Evolutionary conservation across 2,329 filamentous ascomycete genomes (phyloP).

Genomic region (Trichoderma semiorbis): DNA sequence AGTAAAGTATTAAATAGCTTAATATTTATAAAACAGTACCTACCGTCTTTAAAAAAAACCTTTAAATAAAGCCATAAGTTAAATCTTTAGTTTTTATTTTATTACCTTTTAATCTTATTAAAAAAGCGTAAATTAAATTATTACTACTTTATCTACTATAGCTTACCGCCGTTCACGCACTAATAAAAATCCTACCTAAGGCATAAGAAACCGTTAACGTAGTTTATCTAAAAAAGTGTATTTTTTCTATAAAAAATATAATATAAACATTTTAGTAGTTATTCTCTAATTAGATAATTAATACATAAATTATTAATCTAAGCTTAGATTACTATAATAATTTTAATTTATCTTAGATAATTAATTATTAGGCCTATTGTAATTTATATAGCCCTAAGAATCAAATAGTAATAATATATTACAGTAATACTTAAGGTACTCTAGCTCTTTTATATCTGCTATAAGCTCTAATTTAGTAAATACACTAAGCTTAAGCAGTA

Average conservation of each 20-base stretch:
- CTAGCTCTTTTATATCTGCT: background rate
- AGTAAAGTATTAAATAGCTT: too few species aligned
- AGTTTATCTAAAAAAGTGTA: conserved; percentile 7
- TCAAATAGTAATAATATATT: background rate
- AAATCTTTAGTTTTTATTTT: too few species aligned
- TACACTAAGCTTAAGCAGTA: background rate
- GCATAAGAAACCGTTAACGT: background rate
- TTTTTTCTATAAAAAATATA: background rate
- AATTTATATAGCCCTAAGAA: background rate
- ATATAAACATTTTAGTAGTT: conserved; percentile 10
- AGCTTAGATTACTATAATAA: background rate
- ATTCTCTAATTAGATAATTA: background rate
- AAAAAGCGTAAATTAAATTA: too few species aligned
- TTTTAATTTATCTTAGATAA: background rate
- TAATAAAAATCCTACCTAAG: background rate
- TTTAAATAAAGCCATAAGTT: too few species aligned
- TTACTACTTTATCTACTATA: background rate
- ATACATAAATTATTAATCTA: conserved; percentile 11
- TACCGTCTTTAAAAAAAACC: too few species aligned
- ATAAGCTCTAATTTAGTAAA: background rate
- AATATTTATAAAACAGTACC: too few species aligned
- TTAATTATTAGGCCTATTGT: background rate
- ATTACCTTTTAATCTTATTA: too few species aligned
- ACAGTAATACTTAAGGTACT: background rate
- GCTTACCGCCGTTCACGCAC: background rate